Evolutionary conservation across 1,284 basidiomycete genomes (phyloP), one percentile per base, ranked within the genome.

Genomic region (Malassezia sp.): DNA sequence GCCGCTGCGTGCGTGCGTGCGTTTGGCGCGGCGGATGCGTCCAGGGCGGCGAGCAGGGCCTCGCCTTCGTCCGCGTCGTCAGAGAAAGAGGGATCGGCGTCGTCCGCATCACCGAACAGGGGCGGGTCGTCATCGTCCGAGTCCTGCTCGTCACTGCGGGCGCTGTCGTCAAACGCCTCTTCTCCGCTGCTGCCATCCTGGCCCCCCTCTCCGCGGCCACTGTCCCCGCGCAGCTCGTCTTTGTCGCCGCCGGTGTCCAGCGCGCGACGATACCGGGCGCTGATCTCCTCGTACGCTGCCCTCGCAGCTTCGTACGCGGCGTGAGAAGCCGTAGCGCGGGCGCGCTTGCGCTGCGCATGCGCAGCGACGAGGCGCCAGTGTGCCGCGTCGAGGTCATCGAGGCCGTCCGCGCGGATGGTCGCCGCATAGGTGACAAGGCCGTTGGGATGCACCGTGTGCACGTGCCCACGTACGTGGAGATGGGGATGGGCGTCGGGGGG

Each of bases 381-480:
- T 9, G 61, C 64, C 10, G 65, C 60, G 37, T 70, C 64, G 5
- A 55, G 40, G n/a, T 49, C 53, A 15, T 61, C 52, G 6, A 70
- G 49, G 4, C 67, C 67, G 27, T 70, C 67, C 5, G 61, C 42
- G 22, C 63, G 61, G 10, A 34, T 40, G 12, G 41, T 47, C 2
- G 49, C 54, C 3, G 54, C 35, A 22, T 58, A 70, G 36, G 60
- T 57, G 29, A 70, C 58, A 30, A 70, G 56, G 17, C 67, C 67
- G 21, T 70, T 69, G 14, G 33, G 34, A 28, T 67, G 60, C 2
- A 70, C 55, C 6, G 45, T 20, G 17, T 54, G 48, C 14, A 67
- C 34, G 7, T 43, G 12, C 20, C 67, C 67, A 5, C 59, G 48
- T 7, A 60, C 49, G 45, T 64, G 57, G 15, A 70, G 45, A 24